A percentile compares a stretch with the other conserved stretches of the same genome.
Conservation (phyloP, 1,139 yeast species). For the Scheffersomyces cryptocercus region DNA sequence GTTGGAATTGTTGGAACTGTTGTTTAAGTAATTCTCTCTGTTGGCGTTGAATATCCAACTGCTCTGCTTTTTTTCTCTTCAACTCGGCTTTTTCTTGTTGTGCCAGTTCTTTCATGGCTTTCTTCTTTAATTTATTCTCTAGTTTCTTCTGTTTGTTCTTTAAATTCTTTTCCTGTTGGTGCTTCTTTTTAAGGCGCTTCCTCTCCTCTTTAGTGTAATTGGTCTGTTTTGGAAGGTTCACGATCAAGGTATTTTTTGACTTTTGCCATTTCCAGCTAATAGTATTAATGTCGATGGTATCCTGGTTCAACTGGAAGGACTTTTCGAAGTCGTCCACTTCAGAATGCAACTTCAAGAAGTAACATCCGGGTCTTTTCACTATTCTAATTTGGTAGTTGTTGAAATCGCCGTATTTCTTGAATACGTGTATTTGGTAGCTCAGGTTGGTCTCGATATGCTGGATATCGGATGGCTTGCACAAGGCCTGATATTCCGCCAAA, state of each 20-base stretch:
- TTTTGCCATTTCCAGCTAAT: neutral
- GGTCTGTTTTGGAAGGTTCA: neutral
- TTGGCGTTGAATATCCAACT: too few species aligned
- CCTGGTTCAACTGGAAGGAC: neutral
- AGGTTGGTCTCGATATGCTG: constrained; percentile 68
- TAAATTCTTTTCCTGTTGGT: constrained; percentile 1
- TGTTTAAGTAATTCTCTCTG: too few species aligned
- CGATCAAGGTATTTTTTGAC: neutral
- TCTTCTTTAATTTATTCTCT: constrained; percentile 4
- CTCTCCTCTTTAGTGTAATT: neutral
- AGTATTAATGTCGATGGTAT: neutral
- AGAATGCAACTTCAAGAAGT: neutral
- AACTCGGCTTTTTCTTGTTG: neutral
- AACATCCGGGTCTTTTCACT: neutral
- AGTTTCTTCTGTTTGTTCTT: constrained; percentile 4
- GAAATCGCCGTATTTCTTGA: neutral
- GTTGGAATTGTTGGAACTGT: too few species aligned
- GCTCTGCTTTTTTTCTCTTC: neutral
- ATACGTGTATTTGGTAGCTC: constrained; percentile 66
- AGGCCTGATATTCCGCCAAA: neutral
- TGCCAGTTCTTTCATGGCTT: neutral
- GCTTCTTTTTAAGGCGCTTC: neutral
- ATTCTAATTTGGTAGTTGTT: neutral
- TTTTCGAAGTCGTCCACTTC: neutral
- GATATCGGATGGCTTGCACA: constrained; percentile 21